Conservation (phyloP, 106 monocot species). For the Platanthera guangdongensis region DNA sequence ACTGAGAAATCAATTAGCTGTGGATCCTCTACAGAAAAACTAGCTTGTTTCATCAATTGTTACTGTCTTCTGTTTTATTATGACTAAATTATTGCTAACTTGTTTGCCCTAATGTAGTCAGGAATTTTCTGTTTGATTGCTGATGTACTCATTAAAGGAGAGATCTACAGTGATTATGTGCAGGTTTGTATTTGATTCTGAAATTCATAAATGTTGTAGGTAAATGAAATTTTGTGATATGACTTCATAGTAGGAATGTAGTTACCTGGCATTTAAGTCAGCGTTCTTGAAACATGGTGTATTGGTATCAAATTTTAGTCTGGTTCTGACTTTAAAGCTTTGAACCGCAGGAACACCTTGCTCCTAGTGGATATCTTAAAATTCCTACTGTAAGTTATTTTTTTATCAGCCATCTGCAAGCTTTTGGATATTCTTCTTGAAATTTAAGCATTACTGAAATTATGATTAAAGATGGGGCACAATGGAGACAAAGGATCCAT, state of each 20-base stretch:
- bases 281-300: no score
- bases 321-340: conserved; percentile 2
- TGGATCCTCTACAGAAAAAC: background rate
- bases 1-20: background rate
- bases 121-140: conserved; percentile 57
- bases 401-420: background rate
- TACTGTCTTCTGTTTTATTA: background rate
- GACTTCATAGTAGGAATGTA: background rate
- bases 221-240: background rate
- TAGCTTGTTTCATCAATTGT: background rate
- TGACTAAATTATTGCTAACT: background rate
- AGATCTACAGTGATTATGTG: conserved; percentile 63
- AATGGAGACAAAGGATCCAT: no score
- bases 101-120: conserved; percentile 20
- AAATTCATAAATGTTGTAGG: background rate
- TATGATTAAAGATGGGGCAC: no score
- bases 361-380: conserved; percentile 89
- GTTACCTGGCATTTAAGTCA: background rate
- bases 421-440: background rate
- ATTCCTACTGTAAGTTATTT: conserved; percentile 77
- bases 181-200: conserved; percentile 42
- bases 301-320: background rate
- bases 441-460: background rate
- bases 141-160: conserved; percentile 51
- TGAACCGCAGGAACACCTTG: conserved; percentile 66